Conservation (phyloP, 305 asterid species). For the Monarda citriodora region DNA sequence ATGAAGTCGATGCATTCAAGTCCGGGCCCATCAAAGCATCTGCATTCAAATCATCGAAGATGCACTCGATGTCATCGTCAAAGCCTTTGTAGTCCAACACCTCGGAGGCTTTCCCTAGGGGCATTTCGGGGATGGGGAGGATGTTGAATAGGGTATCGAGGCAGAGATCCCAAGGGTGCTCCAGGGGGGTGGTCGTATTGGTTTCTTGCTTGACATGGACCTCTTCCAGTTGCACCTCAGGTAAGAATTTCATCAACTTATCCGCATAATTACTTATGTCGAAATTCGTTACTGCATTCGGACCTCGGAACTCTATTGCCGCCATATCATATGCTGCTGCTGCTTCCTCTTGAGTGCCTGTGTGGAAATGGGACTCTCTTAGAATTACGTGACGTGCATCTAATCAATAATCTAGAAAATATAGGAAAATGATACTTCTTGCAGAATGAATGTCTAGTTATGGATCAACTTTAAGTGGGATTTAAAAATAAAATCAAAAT, state of each 20-base stretch:
- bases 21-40: constrained; percentile 16
- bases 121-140: constrained; percentile 45
- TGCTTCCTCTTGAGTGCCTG: constrained; percentile 99
- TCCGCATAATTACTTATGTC: constrained; percentile 71
- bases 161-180: constrained; percentile 72
- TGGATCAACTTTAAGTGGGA: not conserved
- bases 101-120: constrained; percentile 40
- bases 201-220: constrained; percentile 26
- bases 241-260: constrained; percentile 35
- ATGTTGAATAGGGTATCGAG: constrained; percentile 41
- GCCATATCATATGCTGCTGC: constrained; percentile 94
- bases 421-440: not conserved
- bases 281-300: constrained; percentile 90
- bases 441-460: no score
- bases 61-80: constrained; percentile 64
- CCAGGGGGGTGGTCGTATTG: constrained; percentile 24
- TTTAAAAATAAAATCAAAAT: not conserved
- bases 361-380: not conserved
- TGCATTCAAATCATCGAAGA: constrained; percentile 43
- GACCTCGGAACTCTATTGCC: constrained; percentile 83
- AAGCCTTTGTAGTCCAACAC: constrained; percentile 60
- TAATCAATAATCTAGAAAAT: not conserved
- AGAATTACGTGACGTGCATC: not conserved
- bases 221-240: constrained; percentile 29
- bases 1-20: constrained; percentile 27